Conservation (phyloP, 225 moss, liverwort and hornwort species). For the Ulota crispa region DNA sequence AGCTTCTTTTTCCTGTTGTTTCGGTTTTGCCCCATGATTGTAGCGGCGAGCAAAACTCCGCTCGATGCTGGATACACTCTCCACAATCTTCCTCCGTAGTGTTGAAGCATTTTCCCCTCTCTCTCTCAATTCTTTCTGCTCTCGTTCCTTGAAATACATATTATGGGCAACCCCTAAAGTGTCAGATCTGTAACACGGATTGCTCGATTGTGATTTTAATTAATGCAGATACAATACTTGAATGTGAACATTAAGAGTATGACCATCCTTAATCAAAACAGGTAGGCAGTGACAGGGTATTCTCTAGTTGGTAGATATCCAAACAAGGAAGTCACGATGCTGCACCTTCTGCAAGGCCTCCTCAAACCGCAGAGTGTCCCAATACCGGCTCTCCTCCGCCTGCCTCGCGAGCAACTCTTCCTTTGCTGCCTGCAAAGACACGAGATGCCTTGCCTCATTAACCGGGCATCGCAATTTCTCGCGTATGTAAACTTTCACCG, state of each 20-base stretch:
- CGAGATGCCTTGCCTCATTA: background rate
- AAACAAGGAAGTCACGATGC: conserved; percentile 9
- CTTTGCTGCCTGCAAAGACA: conserved; percentile 56
- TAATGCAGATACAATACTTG: background rate
- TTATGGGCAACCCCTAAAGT: conserved; percentile 20
- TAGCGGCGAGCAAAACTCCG: conserved; percentile 70
- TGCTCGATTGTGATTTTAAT: conserved; percentile 1
- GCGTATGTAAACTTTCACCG: conserved; percentile 5
- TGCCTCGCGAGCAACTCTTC: conserved; percentile 60
- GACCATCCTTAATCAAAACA: conserved; percentile 8
- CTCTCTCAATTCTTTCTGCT: conserved; percentile 59
- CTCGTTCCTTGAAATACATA: conserved; percentile 63
- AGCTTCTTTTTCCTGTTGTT: conserved; percentile 33
- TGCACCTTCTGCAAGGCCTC: conserved; percentile 81
- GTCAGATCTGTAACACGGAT: conserved; percentile 34
- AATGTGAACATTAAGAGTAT: conserved; percentile 11
- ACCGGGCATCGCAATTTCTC: conserved; percentile 5
- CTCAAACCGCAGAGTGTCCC: conserved; percentile 81
- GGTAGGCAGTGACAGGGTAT: background rate
- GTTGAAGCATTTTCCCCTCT: conserved; percentile 52
- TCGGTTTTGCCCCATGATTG: conserved; percentile 46
- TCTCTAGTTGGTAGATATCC: conserved; percentile 1
- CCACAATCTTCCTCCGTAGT: conserved; percentile 70
- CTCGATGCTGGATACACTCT: conserved; percentile 69
- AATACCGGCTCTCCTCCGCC: conserved; percentile 72